phyloP scores from a whole-genome alignment of 2,329 filamentous ascomycete species.

The Aureobasidium melanogenum region DNA sequence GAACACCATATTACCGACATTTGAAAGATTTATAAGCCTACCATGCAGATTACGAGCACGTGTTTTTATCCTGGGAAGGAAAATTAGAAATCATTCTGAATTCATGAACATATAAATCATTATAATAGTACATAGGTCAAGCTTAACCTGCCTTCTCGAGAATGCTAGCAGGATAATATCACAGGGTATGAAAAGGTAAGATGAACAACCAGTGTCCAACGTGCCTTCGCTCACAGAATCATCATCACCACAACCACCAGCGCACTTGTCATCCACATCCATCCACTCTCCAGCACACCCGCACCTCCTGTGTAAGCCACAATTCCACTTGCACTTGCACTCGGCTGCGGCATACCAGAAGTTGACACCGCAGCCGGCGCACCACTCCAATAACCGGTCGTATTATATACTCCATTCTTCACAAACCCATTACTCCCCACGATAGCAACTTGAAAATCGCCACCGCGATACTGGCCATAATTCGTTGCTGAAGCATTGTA shows the following conservation, averaged over 20 bases:
- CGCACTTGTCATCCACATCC: neutral
- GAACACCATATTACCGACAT: too few species aligned
- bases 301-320: neutral
- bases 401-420: constrained; percentile 5
- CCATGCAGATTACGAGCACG: too few species aligned
- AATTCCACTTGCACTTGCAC: neutral
- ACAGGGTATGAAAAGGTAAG: neutral
- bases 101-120: too few species aligned
- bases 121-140: neutral
- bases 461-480: constrained; percentile 17
- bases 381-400: neutral
- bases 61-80: too few species aligned
- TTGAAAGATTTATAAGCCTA: too few species aligned
- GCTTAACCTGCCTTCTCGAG: too few species aligned
- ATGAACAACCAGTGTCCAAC: neutral
- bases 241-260: neutral
- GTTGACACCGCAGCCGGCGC: constrained; percentile 17
- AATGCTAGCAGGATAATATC: neutral
- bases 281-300: neutral
- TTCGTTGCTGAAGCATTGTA: constrained; percentile 19
- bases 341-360: constrained; percentile 18
- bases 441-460: constrained; percentile 22
- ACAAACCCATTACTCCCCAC: constrained; percentile 17
- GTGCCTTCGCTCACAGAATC: neutral
- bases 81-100: too few species aligned